phyloP scores from a whole-genome alignment of 2,329 filamentous ascomycete genomes.

The Tolypocladium tropicale region DNA sequence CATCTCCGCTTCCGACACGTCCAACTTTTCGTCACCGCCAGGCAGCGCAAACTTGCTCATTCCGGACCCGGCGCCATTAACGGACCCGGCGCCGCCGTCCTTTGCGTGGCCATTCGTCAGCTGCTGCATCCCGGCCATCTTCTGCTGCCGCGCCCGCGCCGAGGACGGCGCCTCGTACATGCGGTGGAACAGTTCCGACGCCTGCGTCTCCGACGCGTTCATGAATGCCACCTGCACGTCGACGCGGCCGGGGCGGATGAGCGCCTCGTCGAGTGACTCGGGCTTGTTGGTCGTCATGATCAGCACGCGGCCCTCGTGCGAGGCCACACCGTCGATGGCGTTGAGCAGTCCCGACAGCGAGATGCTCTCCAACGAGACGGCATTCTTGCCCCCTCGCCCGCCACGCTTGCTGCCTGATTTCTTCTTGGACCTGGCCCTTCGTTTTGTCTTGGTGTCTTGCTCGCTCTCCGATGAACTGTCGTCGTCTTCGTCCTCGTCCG shows the following conservation, averaged over 20 bases:
- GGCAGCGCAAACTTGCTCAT: constrained; percentile 3
- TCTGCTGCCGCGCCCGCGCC: constrained; percentile 1
- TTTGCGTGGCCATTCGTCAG: constrained; percentile 2
- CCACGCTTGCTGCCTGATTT: constrained; percentile 2
- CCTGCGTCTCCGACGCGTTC: constrained; percentile 43
- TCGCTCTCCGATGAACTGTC: constrained; percentile 10
- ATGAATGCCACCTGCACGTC: constrained; percentile 59
- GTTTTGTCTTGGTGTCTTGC: constrained; percentile 7
- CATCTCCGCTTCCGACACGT: constrained; percentile 29
- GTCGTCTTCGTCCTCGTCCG: constrained; percentile 1
- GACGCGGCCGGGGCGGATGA: constrained; percentile 64
- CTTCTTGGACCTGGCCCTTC: constrained; percentile 6
- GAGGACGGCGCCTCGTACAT: constrained; percentile 42
- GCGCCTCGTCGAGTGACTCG: constrained; percentile 60
- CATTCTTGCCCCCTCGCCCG: constrained; percentile 4
- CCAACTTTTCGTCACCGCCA: constrained; percentile 14
- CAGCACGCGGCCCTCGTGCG: constrained; percentile 66
- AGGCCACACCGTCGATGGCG: constrained; percentile 72
- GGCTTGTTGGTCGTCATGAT: constrained; percentile 78
- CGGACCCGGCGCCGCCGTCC: background rate
- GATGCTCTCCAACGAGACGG: constrained; percentile 34
- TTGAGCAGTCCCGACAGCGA: constrained; percentile 73
- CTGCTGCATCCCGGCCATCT: background rate
- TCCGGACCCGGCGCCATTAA: background rate
- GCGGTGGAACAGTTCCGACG: constrained; percentile 46